phyloP scores from a whole-genome alignment of 2,329 filamentous ascomycete genomes.

The Cladophialophora carrionii region DNA sequence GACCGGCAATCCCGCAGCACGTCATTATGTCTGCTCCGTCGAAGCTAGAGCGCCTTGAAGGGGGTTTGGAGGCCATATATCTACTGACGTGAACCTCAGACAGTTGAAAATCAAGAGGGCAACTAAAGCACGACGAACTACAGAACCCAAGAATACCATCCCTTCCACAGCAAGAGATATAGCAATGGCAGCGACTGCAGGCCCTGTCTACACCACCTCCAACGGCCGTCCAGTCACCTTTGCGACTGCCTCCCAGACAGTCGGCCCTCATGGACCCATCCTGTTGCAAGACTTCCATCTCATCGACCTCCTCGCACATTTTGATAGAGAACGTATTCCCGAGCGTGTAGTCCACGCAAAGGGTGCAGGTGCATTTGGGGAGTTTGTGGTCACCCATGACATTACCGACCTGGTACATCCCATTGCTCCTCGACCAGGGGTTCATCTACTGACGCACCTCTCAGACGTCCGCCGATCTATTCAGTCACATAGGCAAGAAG shows the following conservation, averaged over 20 bases:
- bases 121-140: background rate
- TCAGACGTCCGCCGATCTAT: conserved; percentile 56
- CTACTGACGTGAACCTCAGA: background rate
- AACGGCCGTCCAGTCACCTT: conserved; percentile 23
- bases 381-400: conserved; percentile 64
- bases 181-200: conserved; percentile 13
- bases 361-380: conserved; percentile 59
- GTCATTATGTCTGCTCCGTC: background rate
- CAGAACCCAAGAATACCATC: background rate
- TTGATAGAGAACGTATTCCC: conserved; percentile 66
- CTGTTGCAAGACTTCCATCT: conserved; percentile 61
- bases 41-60: background rate
- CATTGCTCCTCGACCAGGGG: background rate
- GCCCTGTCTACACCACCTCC: conserved; percentile 25
- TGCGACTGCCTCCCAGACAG: conserved; percentile 34
- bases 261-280: conserved; percentile 44
- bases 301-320: conserved; percentile 64
- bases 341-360: conserved; percentile 66
- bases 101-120: background rate
- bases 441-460: conserved; percentile 9
- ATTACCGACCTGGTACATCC: conserved; percentile 52
- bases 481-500: conserved; percentile 57
- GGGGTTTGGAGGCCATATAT: background rate
- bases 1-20: conserved; percentile 1
- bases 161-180: background rate